Conservation (phyloP, 192 early-diverging fungal species). For the Linnemannia zychae region DNA sequence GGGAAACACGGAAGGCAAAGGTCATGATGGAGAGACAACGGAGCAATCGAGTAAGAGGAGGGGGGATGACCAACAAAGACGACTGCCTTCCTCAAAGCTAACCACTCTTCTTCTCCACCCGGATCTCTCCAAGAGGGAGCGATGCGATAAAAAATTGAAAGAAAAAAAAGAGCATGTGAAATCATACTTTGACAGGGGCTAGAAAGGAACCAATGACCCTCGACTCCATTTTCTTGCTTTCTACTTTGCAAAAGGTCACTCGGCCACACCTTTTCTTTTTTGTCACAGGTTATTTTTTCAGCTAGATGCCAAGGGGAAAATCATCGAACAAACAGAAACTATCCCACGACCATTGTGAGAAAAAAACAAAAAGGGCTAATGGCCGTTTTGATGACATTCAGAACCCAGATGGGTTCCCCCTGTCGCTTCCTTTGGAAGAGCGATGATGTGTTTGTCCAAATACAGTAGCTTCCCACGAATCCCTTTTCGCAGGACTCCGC, state of each 20-base stretch:
- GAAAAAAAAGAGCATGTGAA: background rate
- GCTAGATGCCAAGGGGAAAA: background rate
- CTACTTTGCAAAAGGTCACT: background rate
- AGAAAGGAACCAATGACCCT: background rate
- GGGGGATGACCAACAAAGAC: background rate
- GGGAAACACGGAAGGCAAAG: background rate
- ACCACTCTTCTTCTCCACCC: background rate
- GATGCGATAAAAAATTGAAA: background rate
- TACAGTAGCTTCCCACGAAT: background rate
- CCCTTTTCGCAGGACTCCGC: background rate
- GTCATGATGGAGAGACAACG: background rate
- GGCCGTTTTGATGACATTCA: conserved; percentile 7
- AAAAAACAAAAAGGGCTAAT: background rate
- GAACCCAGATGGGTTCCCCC: background rate
- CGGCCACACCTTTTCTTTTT: background rate
- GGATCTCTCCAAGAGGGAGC: background rate
- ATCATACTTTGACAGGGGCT: background rate
- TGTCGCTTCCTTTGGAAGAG: background rate
- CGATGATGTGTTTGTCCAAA: background rate
- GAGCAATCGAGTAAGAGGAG: too few species aligned
- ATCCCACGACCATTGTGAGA: background rate
- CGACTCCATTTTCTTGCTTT: background rate
- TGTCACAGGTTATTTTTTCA: background rate
- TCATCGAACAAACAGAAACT: background rate
- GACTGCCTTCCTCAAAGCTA: background rate